Evolutionary conservation across 305 asterid genomes (phyloP).

Genomic region (Fraxinus nigra): DNA sequence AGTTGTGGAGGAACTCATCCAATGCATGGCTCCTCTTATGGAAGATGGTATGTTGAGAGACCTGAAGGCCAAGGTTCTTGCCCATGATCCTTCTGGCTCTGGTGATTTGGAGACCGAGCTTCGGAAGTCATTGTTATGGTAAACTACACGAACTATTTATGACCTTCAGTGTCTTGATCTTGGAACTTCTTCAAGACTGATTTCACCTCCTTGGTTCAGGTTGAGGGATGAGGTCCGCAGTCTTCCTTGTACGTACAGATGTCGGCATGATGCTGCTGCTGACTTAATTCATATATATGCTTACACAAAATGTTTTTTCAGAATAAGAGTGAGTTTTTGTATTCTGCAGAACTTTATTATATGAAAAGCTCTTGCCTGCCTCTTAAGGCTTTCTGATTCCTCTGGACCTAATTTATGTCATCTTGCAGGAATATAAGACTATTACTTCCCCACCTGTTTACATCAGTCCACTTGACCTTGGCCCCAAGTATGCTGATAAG

Average conservation of each 20-base stretch:
- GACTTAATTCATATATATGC: constrained; percentile 94
- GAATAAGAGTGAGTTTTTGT: constrained; percentile 61
- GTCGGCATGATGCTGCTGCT: constrained; percentile 98
- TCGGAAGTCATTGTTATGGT: constrained; percentile 86
- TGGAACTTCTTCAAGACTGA: not conserved
- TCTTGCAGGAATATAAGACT: constrained; percentile 69
- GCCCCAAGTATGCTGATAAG: constrained; percentile 81
- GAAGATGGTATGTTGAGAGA: constrained; percentile 64
- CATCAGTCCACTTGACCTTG: constrained; percentile 92
- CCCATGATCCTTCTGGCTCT: constrained; percentile 77
- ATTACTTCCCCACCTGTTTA: constrained; percentile 89
- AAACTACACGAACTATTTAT: constrained; percentile 21
- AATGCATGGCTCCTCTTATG: constrained; percentile 74
- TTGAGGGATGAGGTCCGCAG: constrained; percentile 95
- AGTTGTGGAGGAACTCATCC: constrained; percentile 84
- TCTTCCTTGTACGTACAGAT: constrained; percentile 78
- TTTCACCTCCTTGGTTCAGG: constrained; percentile 46
- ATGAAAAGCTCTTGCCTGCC: constrained; percentile 1
- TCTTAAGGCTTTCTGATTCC: not conserved
- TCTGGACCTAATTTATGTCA: constrained; percentile 8
- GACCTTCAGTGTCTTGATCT: constrained; percentile 5
- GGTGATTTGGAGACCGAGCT: constrained; percentile 57
- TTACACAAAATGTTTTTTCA: constrained; percentile 72
- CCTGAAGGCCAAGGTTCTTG: constrained; percentile 67
- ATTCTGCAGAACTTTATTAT: not conserved